Base-by-base conservation (phyloP, 1,284 basidiomycete genomes). In the Sphagnurus paluster region DNA sequence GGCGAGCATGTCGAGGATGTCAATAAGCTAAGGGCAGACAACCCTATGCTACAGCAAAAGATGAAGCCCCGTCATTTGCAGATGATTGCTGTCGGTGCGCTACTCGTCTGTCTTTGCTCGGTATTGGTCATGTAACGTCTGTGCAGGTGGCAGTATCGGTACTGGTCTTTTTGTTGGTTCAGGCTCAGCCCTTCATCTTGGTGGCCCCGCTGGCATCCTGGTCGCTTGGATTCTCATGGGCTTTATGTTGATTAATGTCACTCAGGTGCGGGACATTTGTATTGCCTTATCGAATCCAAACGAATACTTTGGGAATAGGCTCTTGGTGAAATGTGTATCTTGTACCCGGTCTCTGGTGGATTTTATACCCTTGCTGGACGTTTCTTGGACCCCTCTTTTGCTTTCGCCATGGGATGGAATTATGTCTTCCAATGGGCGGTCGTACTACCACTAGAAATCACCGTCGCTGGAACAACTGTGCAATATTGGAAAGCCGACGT, bases 161-260 rank as follows among this genome's bases (percentile, higher is more conserved):
- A 77, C 75, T 46, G 76, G 75, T 60, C 69, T 79, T 21, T 79
- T 79, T 58, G 74, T 79, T 42, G 76, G 76, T 50, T 76, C 75
- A 20, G 76, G 77, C 11, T 56, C 60, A 11, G 69, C 71, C 21
- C 58, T 74, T 16, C 56, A 60, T 26, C 55, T 44, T 14, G 71
- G 71, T 36, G 72, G 72, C 13, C 72, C 71, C n/a, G 71, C 68
- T 44, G 71, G 65, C 41, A 55, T 74, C 29, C 54, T 74, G 28
- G 68, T 73, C 42, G 68, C 64, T 10, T 74, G 71, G 70, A 55
- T 72, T 48, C 58, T 74, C 28, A 71, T 72, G 51, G 71, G 71
- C 44, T 52, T 69, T 41, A 72, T 74, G 71, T 64, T 73, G 58
- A 68, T 74, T 47, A 74, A 69, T 55, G 70, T 74, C 40, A 74